Percentiles rank a stretch among this genome's conserved stretches.
These are phyloP conservation scores for Boletales sp. DNA, from an alignment of 768 basidiomycete genomes.

Conservation along the genomic window DNA sequence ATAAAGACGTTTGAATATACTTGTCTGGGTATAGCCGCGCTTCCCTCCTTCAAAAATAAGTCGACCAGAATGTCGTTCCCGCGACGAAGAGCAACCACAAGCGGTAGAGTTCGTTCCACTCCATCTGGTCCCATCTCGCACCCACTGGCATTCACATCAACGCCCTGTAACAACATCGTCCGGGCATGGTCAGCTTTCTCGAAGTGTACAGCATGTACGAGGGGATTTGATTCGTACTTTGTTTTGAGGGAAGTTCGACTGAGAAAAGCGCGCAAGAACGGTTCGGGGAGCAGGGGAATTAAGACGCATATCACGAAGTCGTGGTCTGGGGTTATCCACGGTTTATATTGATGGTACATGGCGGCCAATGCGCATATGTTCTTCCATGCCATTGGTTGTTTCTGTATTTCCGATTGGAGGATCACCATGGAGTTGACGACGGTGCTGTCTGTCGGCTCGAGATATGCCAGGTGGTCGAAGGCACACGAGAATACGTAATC, in stretches of 20 bases:
- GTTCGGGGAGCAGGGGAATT: background rate
- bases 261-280: background rate
- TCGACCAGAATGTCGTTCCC: background rate
- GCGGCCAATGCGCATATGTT: background rate
- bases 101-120: background rate
- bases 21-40: background rate
- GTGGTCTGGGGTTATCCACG: background rate
- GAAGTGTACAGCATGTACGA: background rate
- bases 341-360: background rate
- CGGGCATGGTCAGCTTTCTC: background rate
- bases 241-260: background rate
- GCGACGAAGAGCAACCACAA: background rate
- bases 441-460: background rate
- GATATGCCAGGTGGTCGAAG: background rate
- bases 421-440: background rate
- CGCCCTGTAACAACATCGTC: background rate
- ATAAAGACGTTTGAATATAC: background rate
- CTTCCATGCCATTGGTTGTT: background rate
- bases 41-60: background rate
- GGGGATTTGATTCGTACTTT: background rate
- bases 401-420: background rate
- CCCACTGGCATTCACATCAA: background rate
- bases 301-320: background rate
- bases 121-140: too few relatives aligned
- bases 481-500: background rate